phyloP scores from a whole-genome alignment of 352 stramenopile genomes.

The Pythium guiyangense region DNA sequence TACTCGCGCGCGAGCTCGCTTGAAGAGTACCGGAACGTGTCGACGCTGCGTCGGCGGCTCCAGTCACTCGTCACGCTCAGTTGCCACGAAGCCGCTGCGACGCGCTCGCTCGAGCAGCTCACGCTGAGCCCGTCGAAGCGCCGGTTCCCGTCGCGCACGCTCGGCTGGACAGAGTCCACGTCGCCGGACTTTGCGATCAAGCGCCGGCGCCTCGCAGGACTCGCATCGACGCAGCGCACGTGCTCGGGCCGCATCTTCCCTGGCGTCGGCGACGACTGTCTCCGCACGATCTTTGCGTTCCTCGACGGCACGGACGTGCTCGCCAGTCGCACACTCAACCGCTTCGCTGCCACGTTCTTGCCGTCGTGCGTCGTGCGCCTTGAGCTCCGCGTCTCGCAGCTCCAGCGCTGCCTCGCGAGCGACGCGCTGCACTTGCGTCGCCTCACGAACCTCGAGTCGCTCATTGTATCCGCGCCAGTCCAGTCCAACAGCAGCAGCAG shows the following conservation, averaged over 20 bases:
- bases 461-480: conserved; percentile 47
- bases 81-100: conserved; percentile 51
- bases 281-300: conserved; percentile 51
- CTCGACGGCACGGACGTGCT: conserved; percentile 57
- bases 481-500: background rate
- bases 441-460: conserved; percentile 52
- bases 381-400: conserved; percentile 36
- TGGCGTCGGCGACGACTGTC: conserved; percentile 42
- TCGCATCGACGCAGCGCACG: conserved; percentile 1
- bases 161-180: conserved; percentile 11
- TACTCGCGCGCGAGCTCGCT: conserved; percentile 65
- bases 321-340: conserved; percentile 39
- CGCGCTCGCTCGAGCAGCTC: conserved; percentile 4
- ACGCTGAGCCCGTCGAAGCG: conserved; percentile 18
- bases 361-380: conserved; percentile 45
- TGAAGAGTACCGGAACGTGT: conserved; percentile 64
- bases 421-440: conserved; percentile 23
- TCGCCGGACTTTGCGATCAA: conserved; percentile 23
- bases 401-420: conserved; percentile 24
- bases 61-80: conserved; percentile 68
- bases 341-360: conserved; percentile 41
- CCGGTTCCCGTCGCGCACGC: conserved; percentile 13
- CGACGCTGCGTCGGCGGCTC: conserved; percentile 62
- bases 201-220: conserved; percentile 26
- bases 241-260: conserved; percentile 16